phyloP scores from a whole-genome alignment of 768 basidiomycete genomes.

The Leucosporidium yakuticum region DNA sequence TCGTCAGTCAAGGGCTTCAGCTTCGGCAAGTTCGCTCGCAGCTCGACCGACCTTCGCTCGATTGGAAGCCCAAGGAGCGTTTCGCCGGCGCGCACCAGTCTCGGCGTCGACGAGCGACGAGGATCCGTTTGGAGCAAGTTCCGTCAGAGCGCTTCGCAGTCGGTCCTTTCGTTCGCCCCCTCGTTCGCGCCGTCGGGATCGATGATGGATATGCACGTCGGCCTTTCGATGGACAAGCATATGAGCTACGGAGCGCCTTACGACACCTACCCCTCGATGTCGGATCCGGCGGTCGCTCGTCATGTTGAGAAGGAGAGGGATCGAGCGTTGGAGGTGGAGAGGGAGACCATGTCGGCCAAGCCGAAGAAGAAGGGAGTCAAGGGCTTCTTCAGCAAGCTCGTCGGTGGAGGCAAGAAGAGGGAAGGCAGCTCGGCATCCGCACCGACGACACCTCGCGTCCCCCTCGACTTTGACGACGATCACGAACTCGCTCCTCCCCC shows the following conservation, averaged over 20 bases:
- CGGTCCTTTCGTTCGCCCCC: conserved; percentile 34
- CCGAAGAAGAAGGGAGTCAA: conserved; percentile 41
- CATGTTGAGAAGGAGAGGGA: conserved; percentile 10
- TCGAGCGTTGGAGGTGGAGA: conserved; percentile 4
- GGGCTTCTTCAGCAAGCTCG: conserved; percentile 37
- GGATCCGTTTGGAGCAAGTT: conserved; percentile 27
- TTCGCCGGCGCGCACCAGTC: conserved; percentile 28
- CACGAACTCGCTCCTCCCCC: conserved; percentile 71
- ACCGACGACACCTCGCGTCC: conserved; percentile 6
- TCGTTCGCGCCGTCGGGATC: conserved; percentile 34
- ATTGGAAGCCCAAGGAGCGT: conserved; percentile 15
- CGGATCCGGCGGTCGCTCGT: conserved; percentile 26
- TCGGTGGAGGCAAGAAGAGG: conserved; percentile 17
- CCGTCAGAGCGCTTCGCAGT: conserved; percentile 24
- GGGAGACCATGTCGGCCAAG: conserved; percentile 12
- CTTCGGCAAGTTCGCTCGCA: conserved; percentile 26
- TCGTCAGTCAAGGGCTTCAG: background rate
- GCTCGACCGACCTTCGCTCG: conserved; percentile 32
- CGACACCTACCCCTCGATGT: conserved; percentile 19
- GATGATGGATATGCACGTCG: conserved; percentile 41
- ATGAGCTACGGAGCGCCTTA: conserved; percentile 8
- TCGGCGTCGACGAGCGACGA: conserved; percentile 13
- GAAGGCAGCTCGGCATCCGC: conserved; percentile 4
- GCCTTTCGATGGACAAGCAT: conserved; percentile 35
- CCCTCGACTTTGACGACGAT: conserved; percentile 3